These are phyloP conservation scores for Scenedesmus sp. DNA, from an alignment of 163 green algal genomes.

Conservation along the genomic window DNA sequence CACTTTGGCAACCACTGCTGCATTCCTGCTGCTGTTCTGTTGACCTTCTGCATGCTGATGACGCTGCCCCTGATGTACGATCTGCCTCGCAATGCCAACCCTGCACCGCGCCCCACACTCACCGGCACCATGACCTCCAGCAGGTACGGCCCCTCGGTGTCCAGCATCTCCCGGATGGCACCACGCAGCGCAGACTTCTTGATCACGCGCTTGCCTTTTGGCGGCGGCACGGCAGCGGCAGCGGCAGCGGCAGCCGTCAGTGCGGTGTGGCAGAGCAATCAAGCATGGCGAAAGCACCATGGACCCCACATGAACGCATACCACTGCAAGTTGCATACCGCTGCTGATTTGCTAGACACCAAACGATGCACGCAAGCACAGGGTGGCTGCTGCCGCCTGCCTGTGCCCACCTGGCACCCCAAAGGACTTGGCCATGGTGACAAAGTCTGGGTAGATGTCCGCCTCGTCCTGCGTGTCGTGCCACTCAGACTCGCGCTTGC, in stretches of 20 bases:
- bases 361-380: too few species aligned
- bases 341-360: too few species aligned
- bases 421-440: conserved; percentile 93
- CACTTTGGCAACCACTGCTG: too few species aligned
- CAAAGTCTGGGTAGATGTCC: conserved; percentile 99
- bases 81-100: neutral
- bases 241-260: neutral
- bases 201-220: conserved; percentile 37
- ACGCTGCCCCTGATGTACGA: neutral
- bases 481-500: conserved; percentile 81
- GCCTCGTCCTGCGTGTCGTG: conserved; percentile 73
- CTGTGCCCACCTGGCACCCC: conserved; percentile 77
- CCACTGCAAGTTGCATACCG: too few species aligned
- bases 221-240: neutral
- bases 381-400: too few species aligned
- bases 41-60: neutral
- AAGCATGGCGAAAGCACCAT: too few species aligned
- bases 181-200: conserved; percentile 74
- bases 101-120: conserved; percentile 15
- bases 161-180: conserved; percentile 92
- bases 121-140: conserved; percentile 91
- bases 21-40: too few species aligned
- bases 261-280: too few species aligned
- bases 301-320: too few species aligned
- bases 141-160: conserved; percentile 96